Evolutionary conservation across 2,329 filamentous ascomycete species (phyloP).

Genomic region (Penicillium sumatraense): DNA sequence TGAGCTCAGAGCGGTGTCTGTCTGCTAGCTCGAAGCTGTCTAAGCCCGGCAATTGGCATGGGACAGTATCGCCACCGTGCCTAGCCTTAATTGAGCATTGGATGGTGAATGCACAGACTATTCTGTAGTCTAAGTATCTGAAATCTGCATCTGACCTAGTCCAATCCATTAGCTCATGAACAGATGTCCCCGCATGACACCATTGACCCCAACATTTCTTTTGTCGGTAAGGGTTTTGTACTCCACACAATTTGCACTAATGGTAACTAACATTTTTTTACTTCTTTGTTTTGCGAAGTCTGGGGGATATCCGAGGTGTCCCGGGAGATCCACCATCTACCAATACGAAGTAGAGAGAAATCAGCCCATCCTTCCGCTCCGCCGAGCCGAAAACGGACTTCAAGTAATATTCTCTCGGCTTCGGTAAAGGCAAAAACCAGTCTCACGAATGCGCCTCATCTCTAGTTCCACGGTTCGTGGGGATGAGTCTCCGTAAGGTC

Average conservation of each 20-base stretch:
- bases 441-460: background rate
- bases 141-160: background rate
- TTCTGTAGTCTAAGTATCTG: background rate
- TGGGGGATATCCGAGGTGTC: background rate
- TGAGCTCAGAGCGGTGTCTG: too few relatives aligned
- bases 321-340: background rate
- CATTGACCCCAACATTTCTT: background rate
- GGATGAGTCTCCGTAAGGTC: background rate
- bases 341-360: background rate
- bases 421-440: background rate
- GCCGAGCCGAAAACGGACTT: conserved; percentile 18
- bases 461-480: background rate
- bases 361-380: conserved; percentile 19
- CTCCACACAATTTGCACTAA: too few relatives aligned
- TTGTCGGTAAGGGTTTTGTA: background rate
- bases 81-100: background rate
- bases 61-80: background rate
- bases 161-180: background rate
- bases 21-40: background rate
- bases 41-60: too few relatives aligned
- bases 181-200: background rate
- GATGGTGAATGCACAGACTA: background rate
- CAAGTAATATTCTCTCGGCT: background rate
- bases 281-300: background rate
- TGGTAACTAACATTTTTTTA: too few relatives aligned